Evolutionary conservation across 2,329 filamentous ascomycete genomes (phyloP).

Genomic region (Neofusicoccum sp.): DNA sequence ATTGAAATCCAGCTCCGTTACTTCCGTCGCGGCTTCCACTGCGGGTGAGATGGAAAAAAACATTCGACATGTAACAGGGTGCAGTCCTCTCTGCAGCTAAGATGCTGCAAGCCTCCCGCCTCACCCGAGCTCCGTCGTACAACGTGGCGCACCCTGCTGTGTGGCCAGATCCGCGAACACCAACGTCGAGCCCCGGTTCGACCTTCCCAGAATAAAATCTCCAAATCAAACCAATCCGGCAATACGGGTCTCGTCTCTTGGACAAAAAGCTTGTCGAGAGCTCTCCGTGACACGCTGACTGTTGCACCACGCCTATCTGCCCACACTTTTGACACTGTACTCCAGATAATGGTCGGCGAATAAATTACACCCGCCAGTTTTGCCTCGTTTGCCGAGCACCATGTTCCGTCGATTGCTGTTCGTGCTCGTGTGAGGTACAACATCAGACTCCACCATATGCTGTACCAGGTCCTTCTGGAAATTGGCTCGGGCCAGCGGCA

Average conservation of each 20-base stretch:
- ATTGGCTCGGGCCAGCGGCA: not conserved
- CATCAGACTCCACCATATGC: not conserved
- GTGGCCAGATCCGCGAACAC: not conserved
- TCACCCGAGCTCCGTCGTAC: not conserved
- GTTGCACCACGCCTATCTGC: not conserved
- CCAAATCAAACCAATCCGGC: not conserved
- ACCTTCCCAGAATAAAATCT: not conserved
- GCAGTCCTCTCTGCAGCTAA: no score
- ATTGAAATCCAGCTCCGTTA: no score
- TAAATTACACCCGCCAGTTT: not conserved
- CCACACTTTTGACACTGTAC: not conserved
- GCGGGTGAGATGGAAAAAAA: no score
- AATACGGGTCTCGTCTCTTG: not conserved
- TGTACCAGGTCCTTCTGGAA: slow-evolving; percentile 5
- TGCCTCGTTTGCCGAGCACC: not conserved
- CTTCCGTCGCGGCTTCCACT: no score
- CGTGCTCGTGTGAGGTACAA: not conserved
- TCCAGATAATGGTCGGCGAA: not conserved
- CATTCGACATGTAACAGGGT: no score
- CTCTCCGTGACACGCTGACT: not conserved
- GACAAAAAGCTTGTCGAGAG: not conserved
- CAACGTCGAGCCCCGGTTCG: not conserved
- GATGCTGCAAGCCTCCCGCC: slow-evolving; percentile 5
- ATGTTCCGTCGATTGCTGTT: not conserved
- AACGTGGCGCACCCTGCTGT: not conserved